Evolutionary conservation across 2,329 filamentous ascomycete genomes (phyloP).

Genomic region (Colletotrichum tropicicola): DNA sequence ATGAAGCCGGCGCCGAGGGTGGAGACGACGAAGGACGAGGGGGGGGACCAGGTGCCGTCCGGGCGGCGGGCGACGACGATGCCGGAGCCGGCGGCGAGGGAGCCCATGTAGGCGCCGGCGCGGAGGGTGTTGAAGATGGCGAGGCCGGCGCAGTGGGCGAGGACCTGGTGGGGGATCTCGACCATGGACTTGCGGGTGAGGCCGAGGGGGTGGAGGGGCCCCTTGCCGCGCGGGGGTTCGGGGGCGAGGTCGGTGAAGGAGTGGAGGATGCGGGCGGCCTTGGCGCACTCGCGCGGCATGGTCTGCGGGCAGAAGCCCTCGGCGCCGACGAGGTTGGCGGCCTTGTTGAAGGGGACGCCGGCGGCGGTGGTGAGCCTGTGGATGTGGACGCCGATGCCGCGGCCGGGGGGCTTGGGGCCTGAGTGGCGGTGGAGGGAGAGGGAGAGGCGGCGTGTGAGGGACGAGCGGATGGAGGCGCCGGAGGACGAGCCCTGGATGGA

Average conservation of each 20-base stretch:
- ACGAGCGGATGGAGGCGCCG: not conserved
- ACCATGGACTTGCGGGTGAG: conserved; percentile 43
- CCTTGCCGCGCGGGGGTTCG: conserved; percentile 32
- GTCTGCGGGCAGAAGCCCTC: conserved; percentile 82
- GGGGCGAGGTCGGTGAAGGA: conserved; percentile 69
- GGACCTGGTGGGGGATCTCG: conserved; percentile 54
- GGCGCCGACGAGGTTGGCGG: conserved; percentile 74
- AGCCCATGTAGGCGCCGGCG: conserved; percentile 63
- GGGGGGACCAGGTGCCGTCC: conserved; percentile 75
- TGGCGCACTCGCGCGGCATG: conserved; percentile 78
- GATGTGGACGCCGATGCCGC: conserved; percentile 62
- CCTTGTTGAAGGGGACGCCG: conserved; percentile 71
- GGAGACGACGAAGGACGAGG: conserved; percentile 76
- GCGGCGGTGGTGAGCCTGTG: conserved; percentile 74
- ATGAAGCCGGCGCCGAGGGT: conserved; percentile 77
- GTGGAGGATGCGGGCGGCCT: conserved; percentile 77
- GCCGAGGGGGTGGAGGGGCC: conserved; percentile 42
- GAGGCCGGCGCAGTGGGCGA: conserved; percentile 64
- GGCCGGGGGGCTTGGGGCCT: conserved; percentile 1
- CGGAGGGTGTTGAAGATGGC: conserved; percentile 72
- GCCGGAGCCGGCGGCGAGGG: conserved; percentile 67
- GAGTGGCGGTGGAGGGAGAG: conserved; percentile 8
- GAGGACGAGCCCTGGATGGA: not conserved
- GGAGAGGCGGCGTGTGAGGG: conserved; percentile 18
- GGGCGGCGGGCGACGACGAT: conserved; percentile 64